phyloP scores from a whole-genome alignment of 2,329 filamentous ascomycete species.

The Paraphoma chrysanthemicola region DNA sequence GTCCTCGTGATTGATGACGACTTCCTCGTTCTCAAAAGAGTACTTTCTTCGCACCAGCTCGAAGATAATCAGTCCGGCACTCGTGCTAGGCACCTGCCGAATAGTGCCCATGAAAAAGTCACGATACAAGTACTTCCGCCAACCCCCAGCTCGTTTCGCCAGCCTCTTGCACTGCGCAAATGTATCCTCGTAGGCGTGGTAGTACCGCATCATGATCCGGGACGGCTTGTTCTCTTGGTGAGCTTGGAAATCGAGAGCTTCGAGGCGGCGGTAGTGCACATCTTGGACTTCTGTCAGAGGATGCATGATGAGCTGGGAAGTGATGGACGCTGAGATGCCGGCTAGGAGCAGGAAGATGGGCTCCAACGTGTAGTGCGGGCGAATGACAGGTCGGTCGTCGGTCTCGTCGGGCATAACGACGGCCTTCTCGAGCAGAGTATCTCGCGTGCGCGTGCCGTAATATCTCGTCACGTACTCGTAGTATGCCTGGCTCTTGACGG shows the following conservation, averaged over 20 bases:
- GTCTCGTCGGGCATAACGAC: slow-evolving; percentile 26
- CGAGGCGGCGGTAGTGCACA: slow-evolving; percentile 75
- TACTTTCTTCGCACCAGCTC: slow-evolving; percentile 78
- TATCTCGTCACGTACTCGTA: slow-evolving; percentile 75
- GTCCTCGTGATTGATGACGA: slow-evolving; percentile 63
- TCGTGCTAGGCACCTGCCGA: slow-evolving; percentile 77
- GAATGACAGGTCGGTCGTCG: slow-evolving; percentile 61
- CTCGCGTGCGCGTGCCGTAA: slow-evolving; percentile 57
- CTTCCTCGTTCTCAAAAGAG: slow-evolving; percentile 65
- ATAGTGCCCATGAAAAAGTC: slow-evolving; percentile 77
- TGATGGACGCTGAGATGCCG: slow-evolving; percentile 71
- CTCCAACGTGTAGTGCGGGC: slow-evolving; percentile 77
- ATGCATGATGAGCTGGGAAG: slow-evolving; percentile 74
- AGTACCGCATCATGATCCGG: slow-evolving; percentile 66
- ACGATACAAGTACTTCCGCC: slow-evolving; percentile 70
- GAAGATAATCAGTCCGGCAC: slow-evolving; percentile 79
- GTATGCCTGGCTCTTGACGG: slow-evolving; percentile 75
- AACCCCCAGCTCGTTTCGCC: slow-evolving; percentile 64
- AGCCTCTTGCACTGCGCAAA: slow-evolving; percentile 66
- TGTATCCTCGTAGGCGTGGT: slow-evolving; percentile 74
- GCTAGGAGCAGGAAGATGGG: slow-evolving; percentile 74
- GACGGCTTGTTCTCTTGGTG: slow-evolving; percentile 42
- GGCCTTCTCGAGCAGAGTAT: slow-evolving; percentile 33
- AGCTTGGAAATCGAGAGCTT: slow-evolving; percentile 70
- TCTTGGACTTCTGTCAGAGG: slow-evolving; percentile 75